Conservation (phyloP, 108 stramenopile genomes). For the Seminavis robusta region DNA sequence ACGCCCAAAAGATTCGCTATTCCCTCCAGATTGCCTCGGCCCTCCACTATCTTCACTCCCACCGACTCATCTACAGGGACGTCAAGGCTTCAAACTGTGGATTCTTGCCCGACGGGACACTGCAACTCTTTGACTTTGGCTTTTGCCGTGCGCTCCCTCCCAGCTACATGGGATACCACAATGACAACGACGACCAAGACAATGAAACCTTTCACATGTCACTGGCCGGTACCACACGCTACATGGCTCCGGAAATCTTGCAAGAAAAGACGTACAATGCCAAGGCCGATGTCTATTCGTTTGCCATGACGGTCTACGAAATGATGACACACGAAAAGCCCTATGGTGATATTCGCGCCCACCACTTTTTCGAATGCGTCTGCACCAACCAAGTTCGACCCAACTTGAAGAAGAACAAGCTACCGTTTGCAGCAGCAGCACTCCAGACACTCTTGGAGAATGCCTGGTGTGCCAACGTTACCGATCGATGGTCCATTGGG, state of each 20-base stretch:
- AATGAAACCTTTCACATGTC: too few species aligned
- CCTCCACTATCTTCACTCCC: constrained; percentile 52
- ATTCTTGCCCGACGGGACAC: constrained; percentile 7
- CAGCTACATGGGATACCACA: too few species aligned
- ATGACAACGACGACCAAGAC: too few species aligned
- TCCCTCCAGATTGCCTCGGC: constrained; percentile 48
- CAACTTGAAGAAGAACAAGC: too few species aligned
- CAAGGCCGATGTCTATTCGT: constrained; percentile 71
- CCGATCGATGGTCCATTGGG: too few species aligned
- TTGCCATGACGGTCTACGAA: constrained; percentile 63
- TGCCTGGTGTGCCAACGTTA: too few species aligned
- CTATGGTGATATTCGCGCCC: too few species aligned
- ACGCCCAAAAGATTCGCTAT: constrained; percentile 16
- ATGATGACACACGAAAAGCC: constrained; percentile 8
- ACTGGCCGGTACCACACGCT: constrained; percentile 6
- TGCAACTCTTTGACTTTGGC: constrained; percentile 4
- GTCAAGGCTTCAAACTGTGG: constrained; percentile 51
- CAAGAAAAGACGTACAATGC: constrained; percentile 56
- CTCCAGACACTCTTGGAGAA: too few species aligned
- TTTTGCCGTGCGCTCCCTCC: neutral
- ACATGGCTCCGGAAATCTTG: constrained; percentile 53
- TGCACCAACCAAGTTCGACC: too few species aligned
- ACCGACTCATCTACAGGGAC: constrained; percentile 59
- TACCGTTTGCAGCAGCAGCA: too few species aligned
- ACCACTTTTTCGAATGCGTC: too few species aligned